Evolutionary conservation across 305 asterid species (phyloP).

Genomic region (Fraxinus floribunda): DNA sequence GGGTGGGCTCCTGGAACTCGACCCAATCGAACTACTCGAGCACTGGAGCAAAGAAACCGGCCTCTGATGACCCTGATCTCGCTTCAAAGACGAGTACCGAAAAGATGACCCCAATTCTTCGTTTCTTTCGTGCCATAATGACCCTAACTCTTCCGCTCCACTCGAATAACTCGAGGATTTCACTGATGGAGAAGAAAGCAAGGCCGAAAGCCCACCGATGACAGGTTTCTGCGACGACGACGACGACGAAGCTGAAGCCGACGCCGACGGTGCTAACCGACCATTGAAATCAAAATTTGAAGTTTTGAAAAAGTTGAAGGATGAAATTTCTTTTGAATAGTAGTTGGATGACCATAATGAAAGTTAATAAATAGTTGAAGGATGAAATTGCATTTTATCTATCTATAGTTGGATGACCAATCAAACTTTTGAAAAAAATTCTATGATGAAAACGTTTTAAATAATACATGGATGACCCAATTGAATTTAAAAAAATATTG

Average conservation of each 20-base stretch:
- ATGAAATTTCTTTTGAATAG: too few species aligned
- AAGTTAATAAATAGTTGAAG: too few species aligned
- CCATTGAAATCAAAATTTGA: too few species aligned
- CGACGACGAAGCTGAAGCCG: slow-evolving; percentile 36
- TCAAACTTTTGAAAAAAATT: too few species aligned
- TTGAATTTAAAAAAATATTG: too few species aligned
- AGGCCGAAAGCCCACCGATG: slow-evolving; percentile 68
- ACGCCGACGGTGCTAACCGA: too few species aligned
- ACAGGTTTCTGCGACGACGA: slow-evolving; percentile 64
- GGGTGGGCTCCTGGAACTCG: slow-evolving; percentile 62
- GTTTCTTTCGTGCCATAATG: slow-evolving; percentile 67
- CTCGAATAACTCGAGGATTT: slow-evolving; percentile 55
- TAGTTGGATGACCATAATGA: too few species aligned
- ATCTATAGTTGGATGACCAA: too few species aligned
- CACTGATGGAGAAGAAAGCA: slow-evolving; percentile 64
- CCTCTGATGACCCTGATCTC: slow-evolving; percentile 76
- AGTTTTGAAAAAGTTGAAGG: too few species aligned
- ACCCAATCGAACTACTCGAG: slow-evolving; percentile 50
- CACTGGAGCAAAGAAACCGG: slow-evolving; percentile 88
- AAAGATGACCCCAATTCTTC: slow-evolving; percentile 68
- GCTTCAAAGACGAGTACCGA: slow-evolving; percentile 66
- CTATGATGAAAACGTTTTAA: too few species aligned
- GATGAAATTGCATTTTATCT: not conserved
- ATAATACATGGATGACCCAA: too few species aligned
- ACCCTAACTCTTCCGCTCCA: slow-evolving; percentile 61